Base-by-base conservation (phyloP, 768 basidiomycete species). In the Pisolithus marmoratus region DNA sequence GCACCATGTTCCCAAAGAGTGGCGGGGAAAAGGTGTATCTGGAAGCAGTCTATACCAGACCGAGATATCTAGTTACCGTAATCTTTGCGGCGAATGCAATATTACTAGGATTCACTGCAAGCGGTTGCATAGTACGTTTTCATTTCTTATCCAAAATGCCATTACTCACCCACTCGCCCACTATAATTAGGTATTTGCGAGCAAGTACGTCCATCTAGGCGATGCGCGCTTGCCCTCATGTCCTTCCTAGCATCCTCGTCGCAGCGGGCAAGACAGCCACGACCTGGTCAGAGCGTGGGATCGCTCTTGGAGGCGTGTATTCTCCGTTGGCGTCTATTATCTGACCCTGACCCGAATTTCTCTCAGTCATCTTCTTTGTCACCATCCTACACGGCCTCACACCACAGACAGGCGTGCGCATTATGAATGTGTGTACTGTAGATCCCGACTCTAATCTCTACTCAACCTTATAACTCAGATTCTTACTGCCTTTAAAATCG, bases 21-120 rank as follows among this genome's bases (percentile, higher is more conserved):
- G 81, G 82, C 11, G 81, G 81, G 6, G 82, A 83, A 60, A 82
- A 84, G 61, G 80, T 82, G 3, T 82, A 83, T 55, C 67, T 82
- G 24, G 82, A 83, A 60, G 79, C 75, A 0, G 70, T 80, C 3
- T 83, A 80, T 60, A 69, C 62, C 42, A 69, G 63, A 36, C 79
- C 80, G 5, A 71, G 64, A 52, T 74, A 73, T 45, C 64, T 81
- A 2, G 74, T 72, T 6, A 81, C 80, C 0, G 64, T 77, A 11
- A 61, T 80, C 15, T 81, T 79, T 48, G 74, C 78, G 2, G 55
- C 64, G 41, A 78, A 77, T 42, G 74, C 76, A 0, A 77, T 81
- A 41, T 38, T 80, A 36, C 65, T 75, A 9, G 63, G 65, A 2
- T 77, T 77, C 58, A 72, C 71, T 14, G 65, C 73, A 14, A 57